Base-by-base conservation (phyloP, 257 asterid species). In the Lycium barbarum region DNA sequence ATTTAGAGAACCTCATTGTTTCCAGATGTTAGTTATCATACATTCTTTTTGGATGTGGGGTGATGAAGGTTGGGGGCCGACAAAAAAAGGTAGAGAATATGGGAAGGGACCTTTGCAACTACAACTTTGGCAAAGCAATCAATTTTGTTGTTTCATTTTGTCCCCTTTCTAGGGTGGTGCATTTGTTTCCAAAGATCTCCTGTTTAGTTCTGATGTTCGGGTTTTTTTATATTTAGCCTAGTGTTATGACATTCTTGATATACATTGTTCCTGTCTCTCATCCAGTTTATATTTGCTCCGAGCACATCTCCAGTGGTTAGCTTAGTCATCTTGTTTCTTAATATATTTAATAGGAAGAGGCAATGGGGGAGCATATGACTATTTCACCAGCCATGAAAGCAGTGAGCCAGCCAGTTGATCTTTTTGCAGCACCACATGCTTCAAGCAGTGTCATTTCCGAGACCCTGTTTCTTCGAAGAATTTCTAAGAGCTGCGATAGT, bases 321-420 rank as follows among this genome's bases (percentile, higher is more conserved):
- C 78, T 70, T 51, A 1, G 54, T 17, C 26, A 63, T 51, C 82
- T 76, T 76, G 51, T 81, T 49, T 82, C 58, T 6, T 79, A 53
- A n/a, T 26, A 65, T 63, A 72, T 82, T 54, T 76, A 86, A 26
- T 88, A 94, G 94, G 93, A 90, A 83, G 86, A 82, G 53, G 71
- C 80, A 78, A 26, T 18, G 20, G 82, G 61, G 85, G 89, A 86
- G 86, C 82, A 86, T 80, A 72, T 81, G 18, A 61, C 80, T n/a
- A 26, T 54, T 81, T 49, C 71, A 68, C 81, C 86, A 58, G 68
- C 85, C 51, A 82, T 53, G 15, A 68, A 79, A 62, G 45, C 65
- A 38, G 72, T 83, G 87, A 40, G 84, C 58, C 82, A n/a, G 53
- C 84, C 81, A 70, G 33, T 66, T 59, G 92, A 83, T 33, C 43